Evolutionary conservation across 208 protist genomes (phyloP).

Genomic region (Tritrichomonas foetus): DNA sequence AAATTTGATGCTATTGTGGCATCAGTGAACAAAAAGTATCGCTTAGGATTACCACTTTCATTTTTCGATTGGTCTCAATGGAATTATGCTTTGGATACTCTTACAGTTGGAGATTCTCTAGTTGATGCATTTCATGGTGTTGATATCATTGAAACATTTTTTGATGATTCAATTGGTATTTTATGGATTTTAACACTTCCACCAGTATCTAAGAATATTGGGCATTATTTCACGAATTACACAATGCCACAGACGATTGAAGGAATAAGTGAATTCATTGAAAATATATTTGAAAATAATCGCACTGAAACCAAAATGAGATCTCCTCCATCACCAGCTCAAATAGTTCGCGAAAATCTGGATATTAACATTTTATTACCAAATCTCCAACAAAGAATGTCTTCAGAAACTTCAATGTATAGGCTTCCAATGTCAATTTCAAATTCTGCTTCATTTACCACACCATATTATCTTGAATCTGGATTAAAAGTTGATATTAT

Average conservation of each 20-base stretch:
- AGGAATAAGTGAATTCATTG: background rate
- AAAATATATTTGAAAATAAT: background rate
- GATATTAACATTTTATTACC: background rate
- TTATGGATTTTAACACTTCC: background rate
- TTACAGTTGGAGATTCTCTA: background rate
- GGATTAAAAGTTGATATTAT: background rate
- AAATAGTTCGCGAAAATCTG: background rate
- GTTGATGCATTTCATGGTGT: background rate
- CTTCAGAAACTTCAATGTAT: background rate
- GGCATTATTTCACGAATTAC: background rate
- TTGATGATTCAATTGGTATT: background rate
- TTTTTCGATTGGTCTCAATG: conserved; percentile 23
- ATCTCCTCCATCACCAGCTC: background rate
- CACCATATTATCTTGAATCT: background rate
- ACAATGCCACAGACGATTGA: background rate
- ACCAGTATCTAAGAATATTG: background rate
- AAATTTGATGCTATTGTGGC: background rate
- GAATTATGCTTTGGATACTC: background rate
- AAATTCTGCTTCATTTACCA: background rate
- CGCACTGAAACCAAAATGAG: background rate
- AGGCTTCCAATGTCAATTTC: background rate
- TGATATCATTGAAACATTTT: background rate
- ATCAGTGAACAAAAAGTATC: background rate
- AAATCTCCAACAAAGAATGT: background rate
- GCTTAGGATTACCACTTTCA: background rate